Evolutionary conservation across 2,329 filamentous ascomycete species (phyloP).

Genomic region (Aspergillus persii): DNA sequence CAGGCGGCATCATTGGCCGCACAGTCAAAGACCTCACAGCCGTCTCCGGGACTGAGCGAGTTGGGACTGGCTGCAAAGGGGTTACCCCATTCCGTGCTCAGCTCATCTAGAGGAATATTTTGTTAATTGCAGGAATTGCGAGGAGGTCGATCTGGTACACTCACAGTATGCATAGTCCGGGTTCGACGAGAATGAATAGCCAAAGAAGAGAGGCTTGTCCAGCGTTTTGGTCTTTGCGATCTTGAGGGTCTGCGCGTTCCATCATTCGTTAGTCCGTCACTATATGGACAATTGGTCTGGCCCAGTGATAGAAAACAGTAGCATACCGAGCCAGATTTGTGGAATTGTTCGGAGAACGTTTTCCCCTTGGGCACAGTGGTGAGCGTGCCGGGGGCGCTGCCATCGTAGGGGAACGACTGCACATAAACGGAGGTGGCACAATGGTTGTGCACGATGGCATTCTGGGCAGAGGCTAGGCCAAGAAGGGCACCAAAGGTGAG

Average conservation of each 20-base stretch:
- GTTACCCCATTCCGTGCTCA: slow-evolving; percentile 26
- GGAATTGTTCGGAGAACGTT: slow-evolving; percentile 24
- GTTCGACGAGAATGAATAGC: slow-evolving; percentile 25
- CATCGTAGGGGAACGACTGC: slow-evolving; percentile 25
- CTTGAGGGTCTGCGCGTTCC: slow-evolving; percentile 20
- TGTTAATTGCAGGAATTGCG: slow-evolving; percentile 10
- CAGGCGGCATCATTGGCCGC: slow-evolving; percentile 23
- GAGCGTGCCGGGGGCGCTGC: slow-evolving; percentile 22
- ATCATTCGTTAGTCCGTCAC: slow-evolving; percentile 13
- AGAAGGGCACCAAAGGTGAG: slow-evolving; percentile 18
- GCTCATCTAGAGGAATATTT: slow-evolving; percentile 17
- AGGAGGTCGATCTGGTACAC: slow-evolving; percentile 9
- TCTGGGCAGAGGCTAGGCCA: slow-evolving; percentile 22
- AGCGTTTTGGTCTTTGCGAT: slow-evolving; percentile 29
- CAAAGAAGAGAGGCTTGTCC: slow-evolving; percentile 25
- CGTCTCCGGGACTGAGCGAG: slow-evolving; percentile 24
- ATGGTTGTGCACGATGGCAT: slow-evolving; percentile 23
- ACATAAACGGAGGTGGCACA: slow-evolving; percentile 21
- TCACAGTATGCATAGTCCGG: slow-evolving; percentile 26
- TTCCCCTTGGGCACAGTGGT: slow-evolving; percentile 18
- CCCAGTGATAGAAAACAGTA: neutral
- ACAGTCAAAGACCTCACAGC: slow-evolving; percentile 24
- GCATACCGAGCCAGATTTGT: slow-evolving; percentile 23
- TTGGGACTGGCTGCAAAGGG: slow-evolving; percentile 23
- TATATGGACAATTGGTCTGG: neutral